A percentile compares a stretch with the other conserved stretches of the same genome.
These are phyloP conservation scores for Mycena capillaripes DNA, from an alignment of 768 basidiomycete species.

Conservation along the genomic window DNA sequence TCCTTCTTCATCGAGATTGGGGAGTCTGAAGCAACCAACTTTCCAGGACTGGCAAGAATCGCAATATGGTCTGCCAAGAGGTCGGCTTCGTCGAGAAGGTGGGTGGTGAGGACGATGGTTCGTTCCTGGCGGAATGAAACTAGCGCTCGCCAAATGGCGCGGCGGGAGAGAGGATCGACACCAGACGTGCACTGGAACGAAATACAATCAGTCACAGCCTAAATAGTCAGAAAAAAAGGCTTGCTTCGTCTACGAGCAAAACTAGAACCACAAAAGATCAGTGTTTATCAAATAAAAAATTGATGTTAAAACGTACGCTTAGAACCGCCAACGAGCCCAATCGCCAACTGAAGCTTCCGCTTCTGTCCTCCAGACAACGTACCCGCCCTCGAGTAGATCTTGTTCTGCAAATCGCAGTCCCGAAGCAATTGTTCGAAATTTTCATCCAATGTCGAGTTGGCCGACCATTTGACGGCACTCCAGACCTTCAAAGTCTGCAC, in stretches of 20 bases:
- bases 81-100: constrained; percentile 66
- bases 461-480: constrained; percentile 78
- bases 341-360: constrained; percentile 86
- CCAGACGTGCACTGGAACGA: constrained; percentile 73
- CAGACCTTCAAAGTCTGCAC: constrained; percentile 81
- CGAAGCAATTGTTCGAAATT: constrained; percentile 76
- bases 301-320: constrained; percentile 67
- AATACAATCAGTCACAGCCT: background rate
- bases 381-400: constrained; percentile 74
- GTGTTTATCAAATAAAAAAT: background rate
- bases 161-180: constrained; percentile 84
- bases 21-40: constrained; percentile 78
- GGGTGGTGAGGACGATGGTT: constrained; percentile 84
- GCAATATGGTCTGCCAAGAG: constrained; percentile 83
- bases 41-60: constrained; percentile 82
- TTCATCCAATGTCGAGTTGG: constrained; percentile 58
- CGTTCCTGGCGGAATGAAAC: constrained; percentile 75
- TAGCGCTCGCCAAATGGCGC: constrained; percentile 83
- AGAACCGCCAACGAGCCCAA: constrained; percentile 67
- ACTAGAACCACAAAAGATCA: constrained; percentile 50
- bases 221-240: constrained; percentile 2
- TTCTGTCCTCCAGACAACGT: constrained; percentile 87
- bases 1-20: constrained; percentile 81
- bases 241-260: constrained; percentile 67
- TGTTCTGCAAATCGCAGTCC: constrained; percentile 83